These are phyloP conservation scores for Ballota nigra DNA, from an alignment of 257 asterid species.

Conservation along the genomic window DNA sequence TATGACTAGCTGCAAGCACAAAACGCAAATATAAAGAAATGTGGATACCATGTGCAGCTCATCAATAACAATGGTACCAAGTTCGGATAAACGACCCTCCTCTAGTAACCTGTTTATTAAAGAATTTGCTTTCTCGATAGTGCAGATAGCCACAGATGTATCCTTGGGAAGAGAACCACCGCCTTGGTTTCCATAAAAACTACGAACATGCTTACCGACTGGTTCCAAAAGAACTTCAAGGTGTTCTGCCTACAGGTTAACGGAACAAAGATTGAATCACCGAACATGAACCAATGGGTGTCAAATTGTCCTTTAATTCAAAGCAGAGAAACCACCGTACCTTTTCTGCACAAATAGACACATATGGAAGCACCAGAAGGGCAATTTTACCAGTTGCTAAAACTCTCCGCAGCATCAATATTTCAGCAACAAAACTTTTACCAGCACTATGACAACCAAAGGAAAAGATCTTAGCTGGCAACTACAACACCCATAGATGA, in stretches of 20 bases:
- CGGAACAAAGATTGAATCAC: conserved; percentile 11
- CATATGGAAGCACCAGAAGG: conserved; percentile 94
- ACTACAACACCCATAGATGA: background rate
- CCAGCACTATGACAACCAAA: conserved; percentile 69
- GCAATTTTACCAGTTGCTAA: conserved; percentile 84
- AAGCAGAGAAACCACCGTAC: conserved; percentile 32
- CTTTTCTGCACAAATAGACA: conserved; percentile 96
- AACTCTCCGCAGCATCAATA: conserved; percentile 86
- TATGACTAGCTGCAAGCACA: conserved; percentile 16
- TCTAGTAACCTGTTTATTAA: conserved; percentile 82
- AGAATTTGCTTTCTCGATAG: conserved; percentile 97
- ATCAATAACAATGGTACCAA: conserved; percentile 96
- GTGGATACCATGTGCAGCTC: conserved; percentile 94
- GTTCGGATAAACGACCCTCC: conserved; percentile 93
- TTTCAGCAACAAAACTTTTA: conserved; percentile 97
- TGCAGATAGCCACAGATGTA: conserved; percentile 91
- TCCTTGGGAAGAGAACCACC: conserved; percentile 94
- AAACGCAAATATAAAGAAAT: conserved; percentile 23
- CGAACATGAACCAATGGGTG: conserved; percentile 16
- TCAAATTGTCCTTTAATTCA: conserved; percentile 6
- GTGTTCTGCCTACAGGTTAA: conserved; percentile 75
- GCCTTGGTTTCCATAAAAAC: conserved; percentile 98
- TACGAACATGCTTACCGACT: conserved; percentile 81
- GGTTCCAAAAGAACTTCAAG: conserved; percentile 89
- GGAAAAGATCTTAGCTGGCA: conserved; percentile 6